phyloP scores from a whole-genome alignment of 2,329 filamentous ascomycete species.

The Aspergillus brunneoviolaceus region DNA sequence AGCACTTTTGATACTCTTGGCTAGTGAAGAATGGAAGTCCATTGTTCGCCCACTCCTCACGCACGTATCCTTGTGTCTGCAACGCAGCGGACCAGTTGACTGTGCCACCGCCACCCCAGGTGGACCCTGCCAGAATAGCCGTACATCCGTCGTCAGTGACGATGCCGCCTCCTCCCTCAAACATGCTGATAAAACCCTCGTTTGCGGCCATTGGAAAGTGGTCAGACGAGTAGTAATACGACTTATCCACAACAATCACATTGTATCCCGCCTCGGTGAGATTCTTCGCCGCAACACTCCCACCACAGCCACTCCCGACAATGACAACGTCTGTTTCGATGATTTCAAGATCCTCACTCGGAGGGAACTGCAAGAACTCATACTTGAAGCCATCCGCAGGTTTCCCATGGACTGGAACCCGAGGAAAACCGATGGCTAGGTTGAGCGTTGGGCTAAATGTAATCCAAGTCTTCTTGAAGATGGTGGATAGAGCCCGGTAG shows the following conservation, averaged over 20 bases:
- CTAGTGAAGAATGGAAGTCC: conserved; percentile 74
- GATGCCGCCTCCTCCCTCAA: conserved; percentile 63
- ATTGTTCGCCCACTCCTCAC: conserved; percentile 73
- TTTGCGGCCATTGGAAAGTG: conserved; percentile 72
- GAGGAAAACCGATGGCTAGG: conserved; percentile 54
- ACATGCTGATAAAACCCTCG: conserved; percentile 63
- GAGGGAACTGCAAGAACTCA: conserved; percentile 58
- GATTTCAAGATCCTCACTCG: conserved; percentile 54
- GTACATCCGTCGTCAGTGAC: conserved; percentile 59
- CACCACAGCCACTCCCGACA: conserved; percentile 83
- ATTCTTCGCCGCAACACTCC: conserved; percentile 76
- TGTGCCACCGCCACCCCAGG: conserved; percentile 83
- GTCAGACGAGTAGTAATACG: conserved; percentile 70
- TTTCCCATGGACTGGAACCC: conserved; percentile 54
- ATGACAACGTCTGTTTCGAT: conserved; percentile 81
- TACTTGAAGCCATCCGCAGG: conserved; percentile 54
- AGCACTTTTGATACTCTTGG: conserved; percentile 69
- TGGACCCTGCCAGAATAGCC: conserved; percentile 65
- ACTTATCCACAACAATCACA: conserved; percentile 81
- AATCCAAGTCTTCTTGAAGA: conserved; percentile 56
- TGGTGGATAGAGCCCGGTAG: conserved; percentile 49
- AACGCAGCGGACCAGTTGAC: conserved; percentile 76
- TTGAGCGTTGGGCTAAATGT: conserved; percentile 52
- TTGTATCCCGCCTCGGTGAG: conserved; percentile 72
- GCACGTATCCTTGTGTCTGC: conserved; percentile 72